Evolutionary conservation across 2,329 filamentous ascomycete genomes (phyloP).

Genomic region (Colletotrichum sp.): DNA sequence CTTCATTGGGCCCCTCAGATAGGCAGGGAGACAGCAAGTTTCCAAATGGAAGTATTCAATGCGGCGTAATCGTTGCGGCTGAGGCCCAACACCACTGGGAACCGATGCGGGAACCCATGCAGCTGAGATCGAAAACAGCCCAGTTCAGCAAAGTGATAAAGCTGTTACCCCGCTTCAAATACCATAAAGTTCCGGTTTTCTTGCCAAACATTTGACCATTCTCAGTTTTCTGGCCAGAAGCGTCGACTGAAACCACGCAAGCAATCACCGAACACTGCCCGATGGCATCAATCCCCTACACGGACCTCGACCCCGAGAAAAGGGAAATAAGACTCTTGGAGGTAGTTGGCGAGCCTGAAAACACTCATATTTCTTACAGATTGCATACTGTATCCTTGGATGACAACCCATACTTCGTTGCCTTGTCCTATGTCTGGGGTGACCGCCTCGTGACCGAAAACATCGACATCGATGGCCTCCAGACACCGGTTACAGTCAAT

Average conservation of each 20-base stretch:
- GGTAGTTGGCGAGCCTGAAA: rapidly evolving
- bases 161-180: not conserved
- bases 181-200: not conserved
- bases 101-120: not conserved
- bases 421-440: not conserved
- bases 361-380: not conserved
- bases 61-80: not conserved
- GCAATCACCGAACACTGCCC: not conserved
- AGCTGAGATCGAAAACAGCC: not conserved
- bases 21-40: not conserved
- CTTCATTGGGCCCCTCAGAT: not conserved
- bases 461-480: not conserved
- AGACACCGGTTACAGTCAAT: not conserved
- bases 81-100: not conserved
- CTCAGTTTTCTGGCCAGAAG: not conserved
- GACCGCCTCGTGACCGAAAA: not conserved
- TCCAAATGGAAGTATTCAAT: not conserved
- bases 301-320: not conserved
- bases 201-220: not conserved
- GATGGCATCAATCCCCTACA: not conserved
- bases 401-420: not conserved
- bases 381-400: not conserved
- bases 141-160: not conserved
- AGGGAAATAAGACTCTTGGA: not conserved
- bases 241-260: not conserved